Percentiles rank a stretch among this genome's conserved stretches.
Conservation (phyloP, 331 rosid species). For the Quercus tomentella region DNA sequence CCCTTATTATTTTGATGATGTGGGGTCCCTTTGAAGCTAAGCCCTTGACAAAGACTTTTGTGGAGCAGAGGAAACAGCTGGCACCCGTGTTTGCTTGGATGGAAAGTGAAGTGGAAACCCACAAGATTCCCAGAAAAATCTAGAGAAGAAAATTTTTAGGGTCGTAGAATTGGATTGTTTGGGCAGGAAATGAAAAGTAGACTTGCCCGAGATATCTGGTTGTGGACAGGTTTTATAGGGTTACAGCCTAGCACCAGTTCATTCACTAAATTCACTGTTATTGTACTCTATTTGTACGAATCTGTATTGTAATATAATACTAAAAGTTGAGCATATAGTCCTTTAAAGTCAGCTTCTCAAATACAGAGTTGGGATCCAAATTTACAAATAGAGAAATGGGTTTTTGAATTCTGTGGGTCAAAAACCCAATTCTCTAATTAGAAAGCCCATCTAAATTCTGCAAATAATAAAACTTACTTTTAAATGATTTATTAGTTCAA, state of each 20-base stretch:
- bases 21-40: background rate
- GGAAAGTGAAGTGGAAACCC: constrained; percentile 37
- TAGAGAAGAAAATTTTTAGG: background rate
- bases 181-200: background rate
- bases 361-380: background rate
- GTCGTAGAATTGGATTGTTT: background rate
- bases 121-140: background rate
- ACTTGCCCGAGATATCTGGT: background rate
- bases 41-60: background rate
- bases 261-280: background rate
- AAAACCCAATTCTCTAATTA: too few relatives aligned
- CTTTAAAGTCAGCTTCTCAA: background rate
- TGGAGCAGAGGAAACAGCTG: constrained; percentile 35
- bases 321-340: background rate
- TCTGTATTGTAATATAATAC: too few relatives aligned
- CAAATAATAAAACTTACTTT: too few relatives aligned
- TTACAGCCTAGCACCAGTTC: background rate
- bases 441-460: too few relatives aligned
- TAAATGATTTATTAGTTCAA: too few relatives aligned
- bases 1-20: background rate
- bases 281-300: background rate
- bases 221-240: background rate
- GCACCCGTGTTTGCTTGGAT: constrained; percentile 25
- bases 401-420: too few relatives aligned
- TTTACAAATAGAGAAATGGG: too few relatives aligned